Base-by-base conservation (phyloP, 2,329 filamentous ascomycete species). In the Akanthomyces uredinophilus region DNA sequence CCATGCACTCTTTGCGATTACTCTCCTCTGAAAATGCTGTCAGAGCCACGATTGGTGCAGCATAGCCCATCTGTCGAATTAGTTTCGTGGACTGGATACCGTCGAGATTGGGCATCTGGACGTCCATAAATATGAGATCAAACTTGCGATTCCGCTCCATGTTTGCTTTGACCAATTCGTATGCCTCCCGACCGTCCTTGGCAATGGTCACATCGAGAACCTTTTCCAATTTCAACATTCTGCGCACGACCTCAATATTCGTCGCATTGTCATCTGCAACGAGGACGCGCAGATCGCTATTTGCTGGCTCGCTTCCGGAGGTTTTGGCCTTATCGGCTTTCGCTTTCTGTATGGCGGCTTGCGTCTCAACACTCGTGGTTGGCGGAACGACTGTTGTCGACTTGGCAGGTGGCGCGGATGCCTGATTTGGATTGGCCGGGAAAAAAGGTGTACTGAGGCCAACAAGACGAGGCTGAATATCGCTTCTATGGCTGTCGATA, bases 121-220 rank as follows among this genome's bases (percentile, higher is more conserved):
- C 89, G 69, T 97, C 93, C 93, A 96, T 97, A 71, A 96, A 95
- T 65, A 97, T 94, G 29, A 97, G 81, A 67, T 96, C 91, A 71
- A 94, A 96, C 2, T 83, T 83, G 60, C 83, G 81, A 58, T 87
- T 83, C 32, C 83, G 83, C 55, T 87, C 85, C 89, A 96, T 95
- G 65, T 87, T 89, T 18, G 86, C 86, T 71, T 92, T 93, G 66
- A 96, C 92, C 32, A 89, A 80, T 65, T 96, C 92, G 63, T 92
- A 91, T 0, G 93, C 93, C 75, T 96, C 91, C 73, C 96, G 90
- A 0, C 89, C 90, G 69, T 92, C 89, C 71, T 91, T 91, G 58
- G 92, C 93, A 56, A 96, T 88, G 0, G 90, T 94, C 18, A 96
- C 91, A 71, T 96, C 91, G 72, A 89, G 90, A n/a, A 92, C 83